Evolutionary conservation across 2,329 filamentous ascomycete genomes (phyloP).

Genomic region (Talaromyces atroroseus): DNA sequence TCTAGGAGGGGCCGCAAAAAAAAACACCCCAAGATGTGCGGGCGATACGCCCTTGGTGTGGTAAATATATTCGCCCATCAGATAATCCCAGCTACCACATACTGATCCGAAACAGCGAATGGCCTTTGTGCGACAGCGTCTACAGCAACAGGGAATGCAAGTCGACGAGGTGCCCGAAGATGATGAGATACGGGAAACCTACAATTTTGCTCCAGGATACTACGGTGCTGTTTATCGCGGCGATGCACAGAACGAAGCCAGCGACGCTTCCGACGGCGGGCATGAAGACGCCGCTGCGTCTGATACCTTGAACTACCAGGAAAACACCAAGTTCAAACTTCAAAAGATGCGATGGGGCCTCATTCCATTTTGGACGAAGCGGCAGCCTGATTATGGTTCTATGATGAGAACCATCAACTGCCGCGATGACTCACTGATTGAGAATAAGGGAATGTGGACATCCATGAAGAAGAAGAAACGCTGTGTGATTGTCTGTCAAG

Average conservation of each 20-base stretch:
- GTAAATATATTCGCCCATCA: conserved; percentile 38
- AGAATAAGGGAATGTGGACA: conserved; percentile 79
- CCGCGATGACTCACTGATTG: conserved; percentile 75
- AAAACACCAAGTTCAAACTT: conserved; percentile 63
- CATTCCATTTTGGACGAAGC: conserved; percentile 88
- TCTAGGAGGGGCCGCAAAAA: no score
- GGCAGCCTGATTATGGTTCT: conserved; percentile 68
- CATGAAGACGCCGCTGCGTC: background rate
- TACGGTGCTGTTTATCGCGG: conserved; percentile 82
- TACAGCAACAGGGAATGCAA: conserved; percentile 69
- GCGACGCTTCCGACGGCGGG: background rate
- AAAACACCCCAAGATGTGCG: conserved; percentile 53
- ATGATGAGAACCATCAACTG: conserved; percentile 93
- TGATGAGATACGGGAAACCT: conserved; percentile 65
- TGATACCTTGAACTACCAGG: conserved; percentile 8
- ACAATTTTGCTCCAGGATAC: conserved; percentile 89
- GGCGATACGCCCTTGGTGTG: conserved; percentile 60
- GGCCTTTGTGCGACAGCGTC: conserved; percentile 65
- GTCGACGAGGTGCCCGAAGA: conserved; percentile 68
- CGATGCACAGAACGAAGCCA: conserved; percentile 57
- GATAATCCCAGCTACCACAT: background rate
- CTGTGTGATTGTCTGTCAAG: conserved; percentile 81
- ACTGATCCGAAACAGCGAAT: conserved; percentile 54
- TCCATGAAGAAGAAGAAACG: conserved; percentile 85
- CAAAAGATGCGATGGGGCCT: conserved; percentile 96